A percentile compares a stretch with the other conserved stretches of the same genome.
phyloP scores from a whole-genome alignment of 371 early-diverging fungal species.

The Mortierella sp. region DNA sequence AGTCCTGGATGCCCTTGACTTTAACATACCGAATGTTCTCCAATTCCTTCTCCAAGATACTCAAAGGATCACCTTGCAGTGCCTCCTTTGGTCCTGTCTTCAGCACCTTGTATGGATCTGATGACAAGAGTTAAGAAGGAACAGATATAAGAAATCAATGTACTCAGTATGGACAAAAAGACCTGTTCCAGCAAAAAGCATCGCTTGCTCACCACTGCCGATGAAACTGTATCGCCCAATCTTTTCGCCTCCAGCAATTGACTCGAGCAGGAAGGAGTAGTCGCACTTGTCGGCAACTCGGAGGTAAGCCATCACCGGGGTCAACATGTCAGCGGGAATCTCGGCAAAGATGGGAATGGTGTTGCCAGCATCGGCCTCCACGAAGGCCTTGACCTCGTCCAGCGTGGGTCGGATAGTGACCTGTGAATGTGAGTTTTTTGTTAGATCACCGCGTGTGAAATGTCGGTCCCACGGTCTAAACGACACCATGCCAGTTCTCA shows the following conservation, averaged over 20 bases:
- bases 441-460: too few species aligned
- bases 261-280: conserved; percentile 94
- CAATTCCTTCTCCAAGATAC: conserved; percentile 86
- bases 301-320: conserved; percentile 96
- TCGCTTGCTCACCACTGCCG: conserved; percentile 75
- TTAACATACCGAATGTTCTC: conserved; percentile 77
- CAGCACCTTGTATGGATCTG: conserved; percentile 89
- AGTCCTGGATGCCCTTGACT: conserved; percentile 86
- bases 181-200: background rate
- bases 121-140: too few species aligned
- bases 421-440: conserved; percentile 7
- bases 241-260: conserved; percentile 94
- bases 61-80: conserved; percentile 89
- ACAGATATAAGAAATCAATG: too few species aligned
- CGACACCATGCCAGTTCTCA: too few species aligned
- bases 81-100: conserved; percentile 78
- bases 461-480: too few species aligned
- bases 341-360: conserved; percentile 90
- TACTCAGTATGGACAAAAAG: conserved; percentile 1
- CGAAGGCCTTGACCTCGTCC: conserved; percentile 74
- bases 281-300: conserved; percentile 82
- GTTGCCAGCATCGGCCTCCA: conserved; percentile 75
- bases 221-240: conserved; percentile 96
- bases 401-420: conserved; percentile 70
- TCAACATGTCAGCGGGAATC: conserved; percentile 91